phyloP scores from a whole-genome alignment of 2,329 filamentous ascomycete species.

The Knufia fluminis region DNA sequence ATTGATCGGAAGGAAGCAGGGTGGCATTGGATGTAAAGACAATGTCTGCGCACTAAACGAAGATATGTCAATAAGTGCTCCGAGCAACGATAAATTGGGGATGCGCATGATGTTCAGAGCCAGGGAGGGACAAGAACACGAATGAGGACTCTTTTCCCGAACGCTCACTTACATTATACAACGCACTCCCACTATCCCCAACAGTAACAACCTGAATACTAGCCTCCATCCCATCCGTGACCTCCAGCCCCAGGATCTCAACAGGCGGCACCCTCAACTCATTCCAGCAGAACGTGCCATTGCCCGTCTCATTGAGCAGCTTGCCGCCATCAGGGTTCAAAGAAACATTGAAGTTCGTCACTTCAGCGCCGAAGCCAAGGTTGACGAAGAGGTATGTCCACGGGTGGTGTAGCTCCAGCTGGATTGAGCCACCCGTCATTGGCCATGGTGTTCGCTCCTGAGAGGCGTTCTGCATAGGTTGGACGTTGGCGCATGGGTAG shows the following conservation, averaged over 20 bases:
- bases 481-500: conserved; percentile 31
- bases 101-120: too few relatives aligned
- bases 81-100: too few relatives aligned
- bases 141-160: not conserved
- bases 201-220: conserved; percentile 40
- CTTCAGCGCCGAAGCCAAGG: conserved; percentile 33
- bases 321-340: conserved; percentile 26
- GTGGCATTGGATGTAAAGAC: conserved; percentile 32
- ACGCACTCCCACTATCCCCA: conserved; percentile 29
- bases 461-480: conserved; percentile 25
- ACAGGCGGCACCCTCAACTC: not conserved
- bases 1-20: conserved; percentile 29
- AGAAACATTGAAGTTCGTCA: conserved; percentile 38
- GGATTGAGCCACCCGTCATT: conserved; percentile 34
- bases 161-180: conserved; percentile 38
- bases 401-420: conserved; percentile 33
- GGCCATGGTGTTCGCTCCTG: conserved; percentile 40
- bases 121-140: not conserved
- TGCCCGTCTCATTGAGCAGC: conserved; percentile 40
- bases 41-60: conserved; percentile 35
- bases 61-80: not conserved
- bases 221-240: conserved; percentile 30
- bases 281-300: conserved; percentile 35
- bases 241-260: not conserved
- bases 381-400: conserved; percentile 41